Base-by-base conservation (phyloP, 441 rosid genomes). In the Euphorbia schlechtendalii region DNA sequence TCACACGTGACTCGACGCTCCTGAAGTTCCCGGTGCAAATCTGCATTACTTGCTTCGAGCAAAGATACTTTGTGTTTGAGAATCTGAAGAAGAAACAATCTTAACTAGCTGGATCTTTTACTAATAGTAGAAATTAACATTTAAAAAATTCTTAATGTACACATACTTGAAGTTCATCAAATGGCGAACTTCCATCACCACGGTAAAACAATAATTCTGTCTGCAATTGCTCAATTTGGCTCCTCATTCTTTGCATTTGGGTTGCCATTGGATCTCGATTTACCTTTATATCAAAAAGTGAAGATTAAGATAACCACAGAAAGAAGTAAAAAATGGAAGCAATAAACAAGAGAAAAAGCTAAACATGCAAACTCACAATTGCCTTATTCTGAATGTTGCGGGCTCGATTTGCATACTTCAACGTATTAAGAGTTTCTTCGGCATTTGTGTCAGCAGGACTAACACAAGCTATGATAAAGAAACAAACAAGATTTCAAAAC, bases 361-460 rank as follows among this genome's bases (percentile, higher is more conserved):
- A 45, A 32, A 46, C 3, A 51, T 25, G 20, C 65, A 74, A 70
- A 80, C 84, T 68, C 77, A 95, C 99, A 56, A 95, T 79, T 74
- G 98, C 97, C 78, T 89, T 92, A 72, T 95, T 95, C 70, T 92
- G 98, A 70, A 95, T 95, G 75, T 95, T 95, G 43, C 96, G 95
- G 45, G 98, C 95, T 60, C 98, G 97, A 74, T 92, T 95, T 73
- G 98, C 96, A 65, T 92, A 95, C 74, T 92, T 95, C 67, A 91
- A 82, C 12, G 99, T 89, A 75, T 92, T 95, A 40, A 95, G 57
- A 14, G 99, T 95, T 82, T 95, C 98, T 78, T 95, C 97, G 0
- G 96, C 96, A 69, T 95, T 95, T 58, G 96, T 87, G 71, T 94
- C 99, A 61, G 98, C 99, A 72, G 98, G 99, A 71, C 99, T 95